phyloP scores from a whole-genome alignment of 768 basidiomycete species.

The Naematelia aurantialba region DNA sequence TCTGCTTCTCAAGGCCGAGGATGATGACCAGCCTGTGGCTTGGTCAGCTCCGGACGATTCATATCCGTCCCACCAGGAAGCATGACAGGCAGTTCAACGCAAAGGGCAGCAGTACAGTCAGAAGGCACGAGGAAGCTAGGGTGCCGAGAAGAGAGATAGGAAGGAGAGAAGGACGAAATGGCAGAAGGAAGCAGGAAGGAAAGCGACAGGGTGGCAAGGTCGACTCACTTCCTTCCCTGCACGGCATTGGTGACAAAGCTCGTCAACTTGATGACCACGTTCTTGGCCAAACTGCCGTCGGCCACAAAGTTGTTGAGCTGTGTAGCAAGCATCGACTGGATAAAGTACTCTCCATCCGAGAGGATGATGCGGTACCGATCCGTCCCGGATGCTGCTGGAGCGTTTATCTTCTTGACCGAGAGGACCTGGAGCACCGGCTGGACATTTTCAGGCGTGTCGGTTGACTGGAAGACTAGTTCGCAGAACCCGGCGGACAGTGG shows the following conservation, averaged over 20 bases:
- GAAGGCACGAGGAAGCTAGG: neutral
- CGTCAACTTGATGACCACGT: slow-evolving; percentile 66
- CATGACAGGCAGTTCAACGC: too few relatives aligned
- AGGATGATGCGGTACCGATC: slow-evolving; percentile 63
- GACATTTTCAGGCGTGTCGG: slow-evolving; percentile 30
- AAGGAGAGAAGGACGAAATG: neutral
- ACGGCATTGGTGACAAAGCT: slow-evolving; percentile 78
- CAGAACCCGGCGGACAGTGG: slow-evolving; percentile 42
- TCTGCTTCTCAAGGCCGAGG: slow-evolving; percentile 53
- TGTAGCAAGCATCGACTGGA: slow-evolving; percentile 93
- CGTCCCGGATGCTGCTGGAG: slow-evolving; percentile 48
- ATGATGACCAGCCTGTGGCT: slow-evolving; percentile 70
- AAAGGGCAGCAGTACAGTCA: neutral
- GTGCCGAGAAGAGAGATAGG: neutral
- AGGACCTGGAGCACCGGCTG: slow-evolving; percentile 70
- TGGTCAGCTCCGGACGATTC: slow-evolving; percentile 6
- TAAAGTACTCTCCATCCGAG: slow-evolving; percentile 79
- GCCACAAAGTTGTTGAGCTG: slow-evolving; percentile 75
- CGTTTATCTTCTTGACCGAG: slow-evolving; percentile 70
- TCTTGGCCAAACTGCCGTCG: slow-evolving; percentile 61
- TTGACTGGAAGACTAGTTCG: slow-evolving; percentile 27
- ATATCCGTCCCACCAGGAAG: neutral
- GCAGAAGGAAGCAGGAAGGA: too few relatives aligned
- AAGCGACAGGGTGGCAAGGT: slow-evolving; percentile 3
- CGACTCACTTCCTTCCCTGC: slow-evolving; percentile 71